Base-by-base conservation (phyloP, 2,329 filamentous ascomycete species). In the Bipolaris victoriae region DNA sequence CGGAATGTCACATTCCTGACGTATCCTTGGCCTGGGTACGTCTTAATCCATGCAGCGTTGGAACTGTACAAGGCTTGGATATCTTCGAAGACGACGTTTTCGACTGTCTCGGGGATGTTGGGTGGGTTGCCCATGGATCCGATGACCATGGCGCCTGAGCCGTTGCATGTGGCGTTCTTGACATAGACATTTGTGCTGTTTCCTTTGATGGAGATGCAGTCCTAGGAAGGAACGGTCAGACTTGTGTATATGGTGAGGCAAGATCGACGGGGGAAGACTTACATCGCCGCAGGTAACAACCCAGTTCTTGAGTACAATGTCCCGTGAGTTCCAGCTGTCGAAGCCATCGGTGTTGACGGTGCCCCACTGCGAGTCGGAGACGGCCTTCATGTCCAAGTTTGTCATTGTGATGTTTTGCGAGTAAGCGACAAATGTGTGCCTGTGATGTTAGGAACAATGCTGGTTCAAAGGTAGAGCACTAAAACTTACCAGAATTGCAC, bases 171-270 rank as follows among this genome's bases (percentile, higher is more conserved):
- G 69, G 86, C 80, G 29, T 85, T 86, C 59, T 84, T 79, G 5
- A 87, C 84, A 49, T 84, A 80, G 29, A 87, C 75, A 55, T 86
- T 83, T 20, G 80, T 81, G 7, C 82, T 83, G 65, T 87, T 87
- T 7, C 83, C 82, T 69, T 87, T 87, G 6, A 84, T 82, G 1
- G 83, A 85, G 74, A 87, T 86, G 69, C 84, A 87, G 69, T 87
- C 85, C 57, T 86, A 18, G 13, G 13, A 29, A 29, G 10, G 3
- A 16, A 13, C 15, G 20, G 15, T 69, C 79, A 81, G 1, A 79
- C 15, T 18, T 33, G 10, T 33, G 76, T 24, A 82, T 79, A 55
- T 6, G 11, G 22, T 36, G 36, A 16, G 22, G 5, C n/a, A 36
- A 20, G 26, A 15, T 18, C 15, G 80, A 26, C 24, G 11, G 7